These are phyloP conservation scores for Cercospora sesami DNA, from an alignment of 2,329 filamentous ascomycete genomes.

Conservation along the genomic window DNA sequence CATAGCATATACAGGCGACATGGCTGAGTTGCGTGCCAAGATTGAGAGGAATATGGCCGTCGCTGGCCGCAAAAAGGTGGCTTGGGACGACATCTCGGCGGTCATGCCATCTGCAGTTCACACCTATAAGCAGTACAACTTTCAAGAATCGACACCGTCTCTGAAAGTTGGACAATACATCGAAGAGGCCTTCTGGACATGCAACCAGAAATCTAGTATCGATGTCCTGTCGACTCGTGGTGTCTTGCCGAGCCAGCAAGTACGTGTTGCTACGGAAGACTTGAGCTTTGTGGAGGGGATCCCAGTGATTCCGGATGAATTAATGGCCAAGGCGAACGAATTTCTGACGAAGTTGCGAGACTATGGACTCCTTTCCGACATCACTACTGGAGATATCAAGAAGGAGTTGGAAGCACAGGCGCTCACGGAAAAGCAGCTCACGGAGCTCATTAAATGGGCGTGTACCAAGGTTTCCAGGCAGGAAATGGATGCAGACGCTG, in stretches of 20 bases:
- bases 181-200: conserved; percentile 95
- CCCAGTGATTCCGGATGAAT: conserved; percentile 75
- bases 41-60: conserved; percentile 44
- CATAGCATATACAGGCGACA: conserved; percentile 84
- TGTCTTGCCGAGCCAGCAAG: conserved; percentile 77
- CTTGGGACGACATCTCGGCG: conserved; percentile 62
- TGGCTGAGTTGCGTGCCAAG: conserved; percentile 67
- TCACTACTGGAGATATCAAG: conserved; percentile 83
- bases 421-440: conserved; percentile 73
- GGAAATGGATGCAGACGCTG: conserved; percentile 68
- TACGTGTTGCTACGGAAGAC: conserved; percentile 72
- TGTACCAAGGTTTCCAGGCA: conserved; percentile 68
- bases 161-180: conserved; percentile 79
- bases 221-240: conserved; percentile 87
- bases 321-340: conserved; percentile 64
- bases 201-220: conserved; percentile 76
- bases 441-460: conserved; percentile 82
- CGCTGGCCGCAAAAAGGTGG: conserved; percentile 49
- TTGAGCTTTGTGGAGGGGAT: conserved; percentile 83
- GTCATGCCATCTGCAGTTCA: conserved; percentile 79
- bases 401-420: conserved; percentile 80
- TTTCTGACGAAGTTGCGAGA: conserved; percentile 81
- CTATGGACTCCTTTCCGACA: conserved; percentile 81
- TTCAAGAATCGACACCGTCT: conserved; percentile 86
- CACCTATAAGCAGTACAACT: conserved; percentile 82